Conservation (phyloP, 2,329 filamentous ascomycete species). For the Aspergillus amoenus region DNA sequence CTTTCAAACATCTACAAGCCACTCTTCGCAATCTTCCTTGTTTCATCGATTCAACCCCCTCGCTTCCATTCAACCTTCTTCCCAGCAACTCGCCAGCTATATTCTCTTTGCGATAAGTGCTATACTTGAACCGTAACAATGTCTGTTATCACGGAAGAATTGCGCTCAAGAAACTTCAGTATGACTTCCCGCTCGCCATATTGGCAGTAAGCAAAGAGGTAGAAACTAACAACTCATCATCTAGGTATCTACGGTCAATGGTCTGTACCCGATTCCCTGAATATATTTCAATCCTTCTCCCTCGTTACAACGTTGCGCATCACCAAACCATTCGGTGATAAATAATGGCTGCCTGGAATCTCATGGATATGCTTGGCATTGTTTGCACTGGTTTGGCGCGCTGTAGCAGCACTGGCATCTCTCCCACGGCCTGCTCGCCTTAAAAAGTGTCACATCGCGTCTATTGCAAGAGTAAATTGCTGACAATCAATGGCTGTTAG, state of each 20-base stretch:
- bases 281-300: not conserved
- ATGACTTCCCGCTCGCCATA: constrained; percentile 32
- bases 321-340: constrained; percentile 6
- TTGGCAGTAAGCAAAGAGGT: constrained; percentile 13
- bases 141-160: constrained; percentile 59
- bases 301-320: not conserved
- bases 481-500: constrained; percentile 26
- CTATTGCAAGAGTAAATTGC: constrained; percentile 1
- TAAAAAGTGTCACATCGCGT: not conserved
- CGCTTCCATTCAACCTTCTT: not conserved
- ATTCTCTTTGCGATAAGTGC: not conserved
- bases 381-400: constrained; percentile 1
- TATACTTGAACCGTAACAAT: constrained; percentile 38
- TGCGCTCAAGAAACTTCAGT: constrained; percentile 68
- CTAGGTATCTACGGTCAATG: constrained; percentile 69
- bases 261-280: constrained; percentile 44
- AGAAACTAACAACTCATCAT: constrained; percentile 26
- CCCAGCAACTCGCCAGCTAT: not conserved
- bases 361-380: constrained; percentile 20
- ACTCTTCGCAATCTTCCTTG: constrained; percentile 3
- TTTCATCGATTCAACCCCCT: not conserved
- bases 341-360: constrained; percentile 23
- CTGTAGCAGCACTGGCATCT: not conserved
- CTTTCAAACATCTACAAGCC: constrained; percentile 13
- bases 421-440: not conserved